Conservation (phyloP, 441 rosid species). For the Corymbia citriodora region DNA sequence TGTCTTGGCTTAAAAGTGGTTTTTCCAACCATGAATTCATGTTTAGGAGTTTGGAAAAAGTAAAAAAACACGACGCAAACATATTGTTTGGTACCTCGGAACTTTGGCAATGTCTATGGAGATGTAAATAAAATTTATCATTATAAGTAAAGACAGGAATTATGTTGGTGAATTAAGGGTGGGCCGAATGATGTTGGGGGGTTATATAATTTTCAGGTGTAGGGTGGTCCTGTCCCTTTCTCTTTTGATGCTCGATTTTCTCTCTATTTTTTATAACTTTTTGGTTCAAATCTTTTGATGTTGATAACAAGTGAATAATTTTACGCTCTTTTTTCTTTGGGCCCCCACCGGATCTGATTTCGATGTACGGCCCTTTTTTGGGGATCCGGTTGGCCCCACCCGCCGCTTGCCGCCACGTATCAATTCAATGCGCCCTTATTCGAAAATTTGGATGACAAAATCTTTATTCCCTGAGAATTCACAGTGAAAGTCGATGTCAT, state of each 20-base stretch:
- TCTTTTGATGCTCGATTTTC: not conserved
- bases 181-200: not conserved
- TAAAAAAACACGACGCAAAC: too few relatives aligned
- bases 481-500: not conserved
- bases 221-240: not conserved
- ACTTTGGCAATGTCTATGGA: not conserved
- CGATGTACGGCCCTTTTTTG: not conserved
- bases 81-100: accelerated
- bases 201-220: not conserved
- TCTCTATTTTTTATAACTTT: not conserved
- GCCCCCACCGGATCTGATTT: not conserved
- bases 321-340: not conserved
- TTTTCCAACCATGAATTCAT: not conserved
- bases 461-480: not conserved
- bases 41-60: not conserved
- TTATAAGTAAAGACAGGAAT: not conserved
- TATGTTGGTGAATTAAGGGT: not conserved
- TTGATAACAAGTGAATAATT: not conserved
- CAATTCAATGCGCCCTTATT: too few relatives aligned
- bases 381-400: not conserved
- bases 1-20: not conserved
- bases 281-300: not conserved
- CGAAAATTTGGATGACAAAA: not conserved
- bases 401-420: not conserved
- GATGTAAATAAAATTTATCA: not conserved